Evolutionary conservation across 148 eudicot species (phyloP).

Genomic region (Arbutus unedo): DNA sequence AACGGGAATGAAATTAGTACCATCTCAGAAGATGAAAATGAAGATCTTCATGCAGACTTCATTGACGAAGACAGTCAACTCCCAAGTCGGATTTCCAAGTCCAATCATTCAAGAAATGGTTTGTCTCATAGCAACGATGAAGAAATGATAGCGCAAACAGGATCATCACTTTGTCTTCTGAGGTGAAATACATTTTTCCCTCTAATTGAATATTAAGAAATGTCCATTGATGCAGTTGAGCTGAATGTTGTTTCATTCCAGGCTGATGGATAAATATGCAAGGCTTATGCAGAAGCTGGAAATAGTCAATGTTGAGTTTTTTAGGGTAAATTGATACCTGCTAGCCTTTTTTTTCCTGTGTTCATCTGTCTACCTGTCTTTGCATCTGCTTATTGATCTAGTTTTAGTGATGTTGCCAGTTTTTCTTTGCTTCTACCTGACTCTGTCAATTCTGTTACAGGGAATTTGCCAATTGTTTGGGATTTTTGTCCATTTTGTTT

Average conservation of each 20-base stretch:
- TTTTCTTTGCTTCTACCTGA: constrained; percentile 17
- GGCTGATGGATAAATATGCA: constrained; percentile 98
- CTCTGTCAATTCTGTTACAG: constrained; percentile 36
- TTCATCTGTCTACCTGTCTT: constrained; percentile 13
- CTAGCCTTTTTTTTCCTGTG: neutral
- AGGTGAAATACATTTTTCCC: constrained; percentile 43
- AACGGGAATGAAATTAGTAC: constrained; percentile 43
- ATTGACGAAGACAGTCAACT: constrained; percentile 99
- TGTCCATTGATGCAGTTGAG: constrained; percentile 18
- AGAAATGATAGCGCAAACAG: constrained; percentile 75
- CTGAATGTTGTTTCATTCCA: constrained; percentile 31
- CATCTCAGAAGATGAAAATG: constrained; percentile 84
- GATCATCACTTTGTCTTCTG: constrained; percentile 87
- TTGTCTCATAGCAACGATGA: constrained; percentile 59
- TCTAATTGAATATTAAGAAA: constrained; percentile 8
- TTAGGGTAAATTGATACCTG: constrained; percentile 52
- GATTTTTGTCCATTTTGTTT: constrained; percentile 81
- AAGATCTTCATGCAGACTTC: constrained; percentile 97
- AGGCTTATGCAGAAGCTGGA: constrained; percentile 93
- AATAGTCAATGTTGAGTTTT: constrained; percentile 74
- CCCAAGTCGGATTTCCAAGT: constrained; percentile 75
- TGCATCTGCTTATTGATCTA: neutral
- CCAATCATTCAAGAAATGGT: constrained; percentile 36
- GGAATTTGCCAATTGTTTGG: constrained; percentile 89
- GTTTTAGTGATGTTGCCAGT: neutral